Base-by-base conservation (phyloP, 352 stramenopile genomes). In the Aphanomyces euteiches region DNA sequence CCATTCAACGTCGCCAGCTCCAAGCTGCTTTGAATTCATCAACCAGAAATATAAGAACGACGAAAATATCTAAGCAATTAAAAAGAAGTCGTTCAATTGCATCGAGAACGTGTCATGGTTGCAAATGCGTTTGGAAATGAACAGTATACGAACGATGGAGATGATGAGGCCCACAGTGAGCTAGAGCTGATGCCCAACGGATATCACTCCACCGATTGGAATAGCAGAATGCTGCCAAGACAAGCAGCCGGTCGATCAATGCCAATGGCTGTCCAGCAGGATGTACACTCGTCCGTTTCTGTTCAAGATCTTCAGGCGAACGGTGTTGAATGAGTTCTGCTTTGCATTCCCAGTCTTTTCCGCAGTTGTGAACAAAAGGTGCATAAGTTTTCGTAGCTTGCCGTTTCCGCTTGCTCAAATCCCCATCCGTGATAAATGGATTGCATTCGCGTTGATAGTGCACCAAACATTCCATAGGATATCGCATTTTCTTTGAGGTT, bases 191-290 rank as follows among this genome's bases (percentile, higher is more conserved):
- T 28, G 28, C 28, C 54, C 54, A 61, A n/a, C 28, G n/a, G 6
- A 61, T 37, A 37, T 61, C 15, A 37, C 7, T 37, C 54, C 54
- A 61, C 37, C 34, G 54, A 37, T n/a, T 28, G 6, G 54, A 61
- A 41, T 61, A 61, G 54, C 54, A 61, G 54, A 45, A 61, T 12
- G 54, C 54, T n/a, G 54, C 54, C 8, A 61, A 37, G 6, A 61
- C 54, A 13, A 61, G 13, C 15, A 37, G 28, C 15, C 54, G n/a
- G n/a, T 61, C n/a, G 7, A 12, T 61, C n/a, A 13, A 12, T 12
- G 15, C 36, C 8, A 12, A 61, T 7, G 54, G 36, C 5, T 19
- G 50, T n/a, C 8, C 54, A 13, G 28, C 37, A 17, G 54, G 1
- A 1, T 39, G 54, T 13, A 58, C 8, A 38, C 37, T 13, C 1